Percentiles rank a stretch among this genome's conserved stretches.
Conservation (phyloP, 352 stramenopile genomes). For the Pythium aquatile region DNA sequence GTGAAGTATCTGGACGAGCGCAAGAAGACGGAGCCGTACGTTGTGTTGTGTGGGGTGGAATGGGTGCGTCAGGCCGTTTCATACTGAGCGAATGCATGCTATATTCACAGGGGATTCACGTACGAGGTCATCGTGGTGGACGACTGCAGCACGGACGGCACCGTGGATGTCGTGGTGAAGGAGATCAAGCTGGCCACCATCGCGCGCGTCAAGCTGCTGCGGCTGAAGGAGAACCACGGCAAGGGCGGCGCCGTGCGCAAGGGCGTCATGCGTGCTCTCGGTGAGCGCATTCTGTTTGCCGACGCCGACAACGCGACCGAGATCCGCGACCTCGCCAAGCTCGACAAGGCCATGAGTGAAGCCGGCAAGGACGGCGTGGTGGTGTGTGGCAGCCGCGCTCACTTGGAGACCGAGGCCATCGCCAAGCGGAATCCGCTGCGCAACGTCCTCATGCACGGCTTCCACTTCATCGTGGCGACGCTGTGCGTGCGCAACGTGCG, state of each 20-base stretch:
- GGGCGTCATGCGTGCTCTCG: slow-evolving; percentile 82
- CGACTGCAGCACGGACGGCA: slow-evolving; percentile 88
- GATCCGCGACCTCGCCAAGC: slow-evolving; percentile 86
- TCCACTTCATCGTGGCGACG: slow-evolving; percentile 89
- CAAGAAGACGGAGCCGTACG: slow-evolving; percentile 41
- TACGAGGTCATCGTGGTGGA: slow-evolving; percentile 94
- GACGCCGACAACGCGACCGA: slow-evolving; percentile 93
- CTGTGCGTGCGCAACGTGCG: slow-evolving; percentile 85
- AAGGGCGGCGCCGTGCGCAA: slow-evolving; percentile 91
- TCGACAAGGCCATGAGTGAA: slow-evolving; percentile 56
- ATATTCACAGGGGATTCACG: slow-evolving; percentile 32
- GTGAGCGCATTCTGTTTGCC: slow-evolving; percentile 85
- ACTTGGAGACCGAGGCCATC: slow-evolving; percentile 85
- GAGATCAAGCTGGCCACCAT: slow-evolving; percentile 51
- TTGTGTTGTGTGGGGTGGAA: neutral
- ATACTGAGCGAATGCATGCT: neutral
- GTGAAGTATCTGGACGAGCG: slow-evolving; percentile 85
- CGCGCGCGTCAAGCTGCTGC: slow-evolving; percentile 70
- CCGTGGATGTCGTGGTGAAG: slow-evolving; percentile 60
- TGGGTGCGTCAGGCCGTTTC: neutral
- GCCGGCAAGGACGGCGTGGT: slow-evolving; percentile 52
- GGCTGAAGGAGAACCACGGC: slow-evolving; percentile 85
- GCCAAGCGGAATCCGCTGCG: slow-evolving; percentile 82
- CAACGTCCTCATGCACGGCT: slow-evolving; percentile 92
- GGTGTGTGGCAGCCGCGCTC: slow-evolving; percentile 89